Conservation (phyloP, 176 grass and related monocot species). For the Carex cristatella region DNA sequence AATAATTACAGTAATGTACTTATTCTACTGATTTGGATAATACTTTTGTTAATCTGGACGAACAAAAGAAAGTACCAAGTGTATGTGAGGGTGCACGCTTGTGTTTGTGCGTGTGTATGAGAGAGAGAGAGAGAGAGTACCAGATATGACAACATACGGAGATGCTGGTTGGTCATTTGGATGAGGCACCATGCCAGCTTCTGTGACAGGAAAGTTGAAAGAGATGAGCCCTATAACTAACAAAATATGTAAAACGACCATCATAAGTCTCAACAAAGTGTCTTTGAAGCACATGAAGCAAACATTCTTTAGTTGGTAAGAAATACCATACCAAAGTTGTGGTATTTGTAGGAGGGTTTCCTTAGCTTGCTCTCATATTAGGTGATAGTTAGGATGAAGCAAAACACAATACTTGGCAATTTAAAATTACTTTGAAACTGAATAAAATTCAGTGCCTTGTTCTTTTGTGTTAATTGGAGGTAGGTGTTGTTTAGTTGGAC, state of each 20-base stretch:
- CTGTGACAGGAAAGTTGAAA: background rate
- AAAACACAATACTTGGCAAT: background rate
- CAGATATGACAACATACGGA: slow-evolving; percentile 8
- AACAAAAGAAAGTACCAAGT: background rate
- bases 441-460: background rate
- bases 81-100: background rate
- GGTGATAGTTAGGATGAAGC: slow-evolving; percentile 5
- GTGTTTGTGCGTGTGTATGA: background rate
- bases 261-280: background rate
- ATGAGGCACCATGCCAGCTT: background rate
- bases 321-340: background rate
- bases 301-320: slow-evolving; percentile 5
- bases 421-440: background rate
- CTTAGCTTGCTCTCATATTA: background rate
- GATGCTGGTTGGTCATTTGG: background rate
- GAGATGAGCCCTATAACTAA: background rate
- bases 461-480: background rate
- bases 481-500: slow-evolving; percentile 1
- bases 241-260: background rate
- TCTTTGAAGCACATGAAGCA: background rate
- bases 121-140: slow-evolving; percentile 14
- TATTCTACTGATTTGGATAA: background rate
- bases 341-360: background rate
- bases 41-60: background rate
- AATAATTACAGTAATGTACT: background rate